phyloP scores from a whole-genome alignment of 108 stramenopile species.

The Conticribra guillardii region DNA sequence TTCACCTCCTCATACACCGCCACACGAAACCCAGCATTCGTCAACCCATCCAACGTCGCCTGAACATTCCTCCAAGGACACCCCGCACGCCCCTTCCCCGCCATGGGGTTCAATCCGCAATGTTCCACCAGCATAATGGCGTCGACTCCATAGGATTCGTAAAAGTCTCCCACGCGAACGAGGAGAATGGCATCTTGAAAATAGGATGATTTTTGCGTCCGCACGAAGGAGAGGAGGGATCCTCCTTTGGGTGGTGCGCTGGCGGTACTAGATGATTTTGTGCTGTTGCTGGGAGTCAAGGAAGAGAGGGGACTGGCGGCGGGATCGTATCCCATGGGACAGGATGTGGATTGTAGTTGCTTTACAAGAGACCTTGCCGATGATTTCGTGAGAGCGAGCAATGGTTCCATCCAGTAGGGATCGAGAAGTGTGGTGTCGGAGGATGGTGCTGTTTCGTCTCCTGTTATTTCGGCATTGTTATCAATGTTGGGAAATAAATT shows the following conservation, averaged over 20 bases:
- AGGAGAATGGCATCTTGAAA: constrained; percentile 71
- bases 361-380: constrained; percentile 60
- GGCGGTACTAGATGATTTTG: neutral
- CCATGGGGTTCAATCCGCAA: constrained; percentile 97
- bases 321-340: constrained; percentile 88
- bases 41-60: constrained; percentile 87
- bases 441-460: neutral
- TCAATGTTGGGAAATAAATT: constrained; percentile 17
- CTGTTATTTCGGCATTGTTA: constrained; percentile 1
- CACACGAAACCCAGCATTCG: constrained; percentile 82
- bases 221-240: constrained; percentile 69
- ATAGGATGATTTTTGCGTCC: constrained; percentile 61
- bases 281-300: neutral
- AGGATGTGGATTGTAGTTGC: constrained; percentile 61
- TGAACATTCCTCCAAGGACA: constrained; percentile 93
- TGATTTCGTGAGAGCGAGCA: constrained; percentile 63
- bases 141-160: constrained; percentile 96
- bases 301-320: constrained; percentile 37
- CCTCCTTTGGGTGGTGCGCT: constrained; percentile 9
- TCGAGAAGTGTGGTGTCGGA: constrained; percentile 41
- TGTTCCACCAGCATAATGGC: constrained; percentile 93
- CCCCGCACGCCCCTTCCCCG: constrained; percentile 87
- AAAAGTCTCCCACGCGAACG: constrained; percentile 95
- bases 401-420: constrained; percentile 69
- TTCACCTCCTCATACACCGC: constrained; percentile 91